Percentiles rank a stretch among this genome's conserved stretches.
phyloP scores from a whole-genome alignment of 225 moss, liverwort and hornwort genomes.

The Asterella californica region DNA sequence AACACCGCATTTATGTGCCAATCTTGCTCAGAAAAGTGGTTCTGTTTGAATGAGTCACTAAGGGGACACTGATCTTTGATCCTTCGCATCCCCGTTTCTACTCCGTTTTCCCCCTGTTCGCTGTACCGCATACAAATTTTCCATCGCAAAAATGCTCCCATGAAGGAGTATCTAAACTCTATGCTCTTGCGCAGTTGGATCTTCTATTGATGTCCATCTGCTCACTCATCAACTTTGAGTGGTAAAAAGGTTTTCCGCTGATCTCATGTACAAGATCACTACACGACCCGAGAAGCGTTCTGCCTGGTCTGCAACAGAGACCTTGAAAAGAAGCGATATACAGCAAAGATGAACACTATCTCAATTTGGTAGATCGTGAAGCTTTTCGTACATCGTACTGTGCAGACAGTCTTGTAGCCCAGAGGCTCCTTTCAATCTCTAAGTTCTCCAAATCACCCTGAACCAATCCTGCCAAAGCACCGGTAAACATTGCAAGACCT shows the following conservation, averaged over 20 bases:
- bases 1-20: neutral
- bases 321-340: neutral
- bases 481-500: slow-evolving; percentile 32
- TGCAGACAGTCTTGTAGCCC: slow-evolving; percentile 33
- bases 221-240: neutral
- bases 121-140: neutral
- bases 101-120: neutral
- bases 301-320: neutral
- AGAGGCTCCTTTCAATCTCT: slow-evolving; percentile 30
- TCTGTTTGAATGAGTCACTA: neutral
- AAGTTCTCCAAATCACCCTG: slow-evolving; percentile 27
- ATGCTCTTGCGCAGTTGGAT: neutral
- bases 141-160: neutral
- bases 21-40: neutral
- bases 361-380: slow-evolving; percentile 3
- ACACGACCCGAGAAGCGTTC: neutral
- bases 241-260: neutral
- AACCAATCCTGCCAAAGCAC: slow-evolving; percentile 36
- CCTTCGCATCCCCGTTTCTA: neutral
- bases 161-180: neutral
- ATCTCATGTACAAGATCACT: neutral
- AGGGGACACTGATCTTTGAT: neutral
- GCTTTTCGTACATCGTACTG: slow-evolving; percentile 37
- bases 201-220: neutral
- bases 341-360: neutral